Conservation (phyloP, 768 basidiomycete species). For the Mycena crocata region DNA sequence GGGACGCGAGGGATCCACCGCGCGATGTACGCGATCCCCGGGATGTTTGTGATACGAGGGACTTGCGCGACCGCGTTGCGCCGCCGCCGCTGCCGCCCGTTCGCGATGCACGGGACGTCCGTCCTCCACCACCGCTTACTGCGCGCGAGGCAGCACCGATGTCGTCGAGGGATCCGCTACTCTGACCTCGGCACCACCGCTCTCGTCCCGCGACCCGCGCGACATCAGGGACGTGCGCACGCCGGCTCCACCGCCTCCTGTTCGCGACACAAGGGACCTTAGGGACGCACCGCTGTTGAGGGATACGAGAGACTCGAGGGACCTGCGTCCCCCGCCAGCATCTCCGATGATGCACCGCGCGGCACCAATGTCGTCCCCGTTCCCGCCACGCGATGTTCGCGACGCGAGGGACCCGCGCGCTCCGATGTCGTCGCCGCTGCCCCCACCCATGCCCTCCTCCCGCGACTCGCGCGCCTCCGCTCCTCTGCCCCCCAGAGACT, state of each 20-base stretch:
- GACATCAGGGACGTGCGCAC: conserved; percentile 21
- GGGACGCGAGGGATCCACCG: conserved; percentile 17
- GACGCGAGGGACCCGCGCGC: conserved; percentile 10
- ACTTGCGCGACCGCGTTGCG: conserved; percentile 2
- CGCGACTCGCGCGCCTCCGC: background rate
- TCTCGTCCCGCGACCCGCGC: conserved; percentile 8
- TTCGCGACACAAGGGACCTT: conserved; percentile 12
- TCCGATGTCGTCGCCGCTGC: conserved; percentile 13
- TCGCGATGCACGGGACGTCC: conserved; percentile 23
- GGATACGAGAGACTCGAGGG: conserved; percentile 13
- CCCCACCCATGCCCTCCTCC: conserved; percentile 7
- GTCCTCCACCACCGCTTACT: conserved; percentile 10
- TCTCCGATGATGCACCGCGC: conserved; percentile 24
- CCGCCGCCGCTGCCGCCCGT: conserved; percentile 2
- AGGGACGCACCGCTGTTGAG: conserved; percentile 20
- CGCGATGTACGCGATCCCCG: background rate
- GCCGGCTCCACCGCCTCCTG: conserved; percentile 3
- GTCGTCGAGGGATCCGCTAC: conserved; percentile 1
- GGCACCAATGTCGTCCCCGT: conserved; percentile 19
- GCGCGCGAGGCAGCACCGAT: conserved; percentile 1
- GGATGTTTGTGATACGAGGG: background rate
- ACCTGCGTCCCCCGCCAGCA: background rate
- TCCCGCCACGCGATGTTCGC: conserved; percentile 12
- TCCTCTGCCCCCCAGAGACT: conserved; percentile 12
- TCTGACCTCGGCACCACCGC: conserved; percentile 1